A percentile compares a stretch with the other conserved stretches of the same genome.
Conservation (phyloP, 2,329 filamentous ascomycete species). For the Botrytis fabae region DNA sequence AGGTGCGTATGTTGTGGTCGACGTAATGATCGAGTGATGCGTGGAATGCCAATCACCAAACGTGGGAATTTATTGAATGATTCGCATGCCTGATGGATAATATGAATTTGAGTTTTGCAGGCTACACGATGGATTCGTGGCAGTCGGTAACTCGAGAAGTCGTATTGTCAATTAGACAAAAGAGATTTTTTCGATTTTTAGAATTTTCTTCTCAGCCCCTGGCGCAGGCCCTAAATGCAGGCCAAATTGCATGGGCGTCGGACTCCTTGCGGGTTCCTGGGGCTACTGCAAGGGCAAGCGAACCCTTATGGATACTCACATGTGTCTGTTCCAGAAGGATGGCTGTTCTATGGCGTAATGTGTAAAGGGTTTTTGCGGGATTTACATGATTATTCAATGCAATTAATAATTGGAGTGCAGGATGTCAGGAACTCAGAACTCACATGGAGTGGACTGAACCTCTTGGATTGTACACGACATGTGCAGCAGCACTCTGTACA, state of each 20-base stretch:
- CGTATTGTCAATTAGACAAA: not conserved
- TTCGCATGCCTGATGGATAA: not conserved
- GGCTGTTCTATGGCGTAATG: constrained; percentile 3
- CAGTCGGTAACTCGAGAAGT: not conserved
- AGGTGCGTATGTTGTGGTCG: not conserved
- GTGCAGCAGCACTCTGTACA: not conserved
- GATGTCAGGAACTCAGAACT: not conserved
- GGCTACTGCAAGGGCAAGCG: constrained; percentile 21
- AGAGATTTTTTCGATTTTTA: not conserved
- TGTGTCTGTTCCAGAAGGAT: not conserved
- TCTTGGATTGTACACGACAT: not conserved
- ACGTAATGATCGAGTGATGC: not conserved
- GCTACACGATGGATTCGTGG: not conserved
- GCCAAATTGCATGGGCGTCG: not conserved
- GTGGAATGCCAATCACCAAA: not conserved
- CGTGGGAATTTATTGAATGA: not conserved
- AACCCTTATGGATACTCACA: constrained; percentile 1
- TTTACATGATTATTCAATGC: not conserved
- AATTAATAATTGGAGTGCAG: not conserved
- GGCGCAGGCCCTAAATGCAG: constrained; percentile 4
- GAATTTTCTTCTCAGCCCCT: not conserved
- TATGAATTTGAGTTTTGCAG: not conserved
- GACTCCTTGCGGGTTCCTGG: constrained; percentile 15
- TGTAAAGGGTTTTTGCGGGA: constrained; percentile 5
- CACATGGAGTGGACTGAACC: not conserved